These are phyloP conservation scores for Gossypium lobatum DNA, from an alignment of 441 rosid species.

Conservation along the genomic window DNA sequence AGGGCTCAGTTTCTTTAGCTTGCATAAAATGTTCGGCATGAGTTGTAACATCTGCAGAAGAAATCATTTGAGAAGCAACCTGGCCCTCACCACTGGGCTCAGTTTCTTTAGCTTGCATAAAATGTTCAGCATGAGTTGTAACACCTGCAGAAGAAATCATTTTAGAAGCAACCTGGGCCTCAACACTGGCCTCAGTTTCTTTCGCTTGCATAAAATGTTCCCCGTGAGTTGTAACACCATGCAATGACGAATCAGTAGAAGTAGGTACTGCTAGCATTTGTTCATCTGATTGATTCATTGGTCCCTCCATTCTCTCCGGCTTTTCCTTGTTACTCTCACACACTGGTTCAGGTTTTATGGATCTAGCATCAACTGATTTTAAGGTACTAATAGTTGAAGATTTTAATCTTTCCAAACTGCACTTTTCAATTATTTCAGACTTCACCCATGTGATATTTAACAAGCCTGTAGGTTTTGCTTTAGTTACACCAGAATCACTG, in stretches of 20 bases:
- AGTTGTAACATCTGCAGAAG: constrained; percentile 10
- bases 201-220: constrained; percentile 17
- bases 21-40: constrained; percentile 11
- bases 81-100: constrained; percentile 18
- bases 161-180: constrained; percentile 24
- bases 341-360: constrained; percentile 48
- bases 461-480: constrained; percentile 13
- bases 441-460: constrained; percentile 32
- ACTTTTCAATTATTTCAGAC: constrained; percentile 36
- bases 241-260: background rate
- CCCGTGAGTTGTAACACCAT: background rate
- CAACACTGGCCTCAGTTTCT: constrained; percentile 15
- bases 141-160: constrained; percentile 15
- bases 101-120: constrained; percentile 13
- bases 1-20: constrained; percentile 18
- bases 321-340: constrained; percentile 27
- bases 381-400: constrained; percentile 19
- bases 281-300: background rate
- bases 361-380: constrained; percentile 25
- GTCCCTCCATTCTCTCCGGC: constrained; percentile 25
- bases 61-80: constrained; percentile 17
- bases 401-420: constrained; percentile 17
- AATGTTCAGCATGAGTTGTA: constrained; percentile 5
- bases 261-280: background rate
- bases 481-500: constrained; percentile 22